Base-by-base conservation (phyloP, 306 rosid genomes). In the Dicorynia guianensis region DNA sequence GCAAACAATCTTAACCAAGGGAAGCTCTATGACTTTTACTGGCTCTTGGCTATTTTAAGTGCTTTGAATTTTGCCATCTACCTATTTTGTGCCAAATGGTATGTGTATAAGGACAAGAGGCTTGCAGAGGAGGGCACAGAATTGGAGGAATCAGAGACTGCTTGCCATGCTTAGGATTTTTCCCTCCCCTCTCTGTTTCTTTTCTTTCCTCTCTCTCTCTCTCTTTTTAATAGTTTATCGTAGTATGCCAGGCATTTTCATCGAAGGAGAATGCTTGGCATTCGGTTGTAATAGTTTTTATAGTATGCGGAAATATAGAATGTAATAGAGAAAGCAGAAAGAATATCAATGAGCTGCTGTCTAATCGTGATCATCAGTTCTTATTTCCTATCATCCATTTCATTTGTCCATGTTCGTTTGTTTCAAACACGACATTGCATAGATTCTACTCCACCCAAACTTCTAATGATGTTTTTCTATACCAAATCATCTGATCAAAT, bases 101-200 rank as follows among this genome's bases (percentile, higher is more conserved):
- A 94, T 63, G 92, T 87, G 34, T 94, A 92, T 76, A 94, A 92
- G 88, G 98, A 92, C 14, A 88, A 78, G 79, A 85, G 93, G 85
- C 86, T 91, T 60, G 96, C 87, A 12, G 85, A 83, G 6, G 86
- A 71, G 13, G 97, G 96, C 20, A 82, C 89, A 15, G 81, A 88
- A 43, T 58, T 91, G 68, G 87, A 86, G 47, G 90, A 86, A 44
- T 7, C 65, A 25, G 87, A 76, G 8, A 49, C 81, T 56, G 67
- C 63, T 71, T 85, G 4, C 59, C 89, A 83, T 79, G 86, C 79
- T n/a, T 89, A 76, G 77, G 33, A 63, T 56, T 11, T 53, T 4
- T 2, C 53, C 30, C 4, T 7, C 12, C 20, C 0, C 0, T 7
- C 2, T 5, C 9, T 36, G 38, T 62, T 13, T 4, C 36, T 8